These are phyloP conservation scores for Lentinula lateritia DNA, from an alignment of 768 basidiomycete genomes.

Conservation along the genomic window DNA sequence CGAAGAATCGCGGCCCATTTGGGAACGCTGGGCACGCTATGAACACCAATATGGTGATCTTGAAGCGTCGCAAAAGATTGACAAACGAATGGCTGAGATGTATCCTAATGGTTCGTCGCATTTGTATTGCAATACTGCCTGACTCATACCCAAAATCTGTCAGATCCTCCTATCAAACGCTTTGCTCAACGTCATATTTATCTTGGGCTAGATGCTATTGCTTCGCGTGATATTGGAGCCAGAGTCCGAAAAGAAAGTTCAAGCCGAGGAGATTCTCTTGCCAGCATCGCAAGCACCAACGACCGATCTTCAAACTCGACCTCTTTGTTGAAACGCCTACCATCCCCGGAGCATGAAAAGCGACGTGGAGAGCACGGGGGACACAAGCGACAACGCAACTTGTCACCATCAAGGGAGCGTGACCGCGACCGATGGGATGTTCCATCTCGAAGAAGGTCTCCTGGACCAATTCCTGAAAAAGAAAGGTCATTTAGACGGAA, in stretches of 20 bases:
- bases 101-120: slow-evolving; percentile 70
- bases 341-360: slow-evolving; percentile 10
- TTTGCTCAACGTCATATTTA: slow-evolving; percentile 86
- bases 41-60: slow-evolving; percentile 95
- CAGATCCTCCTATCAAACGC: slow-evolving; percentile 87
- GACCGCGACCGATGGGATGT: slow-evolving; percentile 21
- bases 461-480: slow-evolving; percentile 24
- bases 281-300: background rate
- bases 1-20: slow-evolving; percentile 78
- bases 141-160: background rate
- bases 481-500: slow-evolving; percentile 2
- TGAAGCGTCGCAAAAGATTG: slow-evolving; percentile 81
- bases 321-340: background rate
- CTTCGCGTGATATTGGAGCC: slow-evolving; percentile 83
- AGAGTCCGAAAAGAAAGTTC: slow-evolving; percentile 24
- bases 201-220: slow-evolving; percentile 82
- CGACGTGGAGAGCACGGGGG: slow-evolving; percentile 17
- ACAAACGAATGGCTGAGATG: slow-evolving; percentile 81
- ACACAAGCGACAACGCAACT: slow-evolving; percentile 29
- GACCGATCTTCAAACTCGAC: background rate
- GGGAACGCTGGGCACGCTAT: slow-evolving; percentile 95
- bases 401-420: slow-evolving; percentile 20
- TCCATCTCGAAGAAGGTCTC: slow-evolving; percentile 22
- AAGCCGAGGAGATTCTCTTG: background rate
- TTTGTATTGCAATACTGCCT: background rate